Percentiles rank a stretch among this genome's conserved stretches.
phyloP scores from a whole-genome alignment of 176 grass and related monocot genomes.

The Rhynchospora pubera region DNA sequence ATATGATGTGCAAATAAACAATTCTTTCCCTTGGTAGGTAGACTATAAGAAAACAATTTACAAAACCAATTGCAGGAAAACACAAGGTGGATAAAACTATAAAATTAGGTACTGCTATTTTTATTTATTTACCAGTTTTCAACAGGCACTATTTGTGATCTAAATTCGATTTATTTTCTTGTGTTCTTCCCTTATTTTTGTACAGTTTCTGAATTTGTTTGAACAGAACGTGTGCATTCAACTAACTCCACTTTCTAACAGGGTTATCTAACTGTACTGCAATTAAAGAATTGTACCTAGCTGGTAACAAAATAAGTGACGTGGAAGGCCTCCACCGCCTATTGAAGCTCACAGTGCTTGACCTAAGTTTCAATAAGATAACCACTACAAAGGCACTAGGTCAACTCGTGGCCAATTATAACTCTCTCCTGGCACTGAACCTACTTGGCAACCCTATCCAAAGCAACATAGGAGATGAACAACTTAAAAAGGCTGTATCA shows the following conservation, averaged over 20 bases:
- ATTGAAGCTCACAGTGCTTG: slow-evolving; percentile 68
- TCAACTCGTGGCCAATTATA: slow-evolving; percentile 91
- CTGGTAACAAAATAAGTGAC: slow-evolving; percentile 89
- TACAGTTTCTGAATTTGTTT: neutral
- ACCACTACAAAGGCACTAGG: slow-evolving; percentile 71
- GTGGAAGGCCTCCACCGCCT: slow-evolving; percentile 85
- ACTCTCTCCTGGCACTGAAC: slow-evolving; percentile 64
- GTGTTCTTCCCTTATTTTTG: neutral
- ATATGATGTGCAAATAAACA: neutral
- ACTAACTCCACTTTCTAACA: slow-evolving; percentile 12
- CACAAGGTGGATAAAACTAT: neutral
- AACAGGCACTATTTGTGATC: neutral
- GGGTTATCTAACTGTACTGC: slow-evolving; percentile 65
- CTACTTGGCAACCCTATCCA: slow-evolving; percentile 77
- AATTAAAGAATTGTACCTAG: slow-evolving; percentile 83
- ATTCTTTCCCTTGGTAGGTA: neutral
- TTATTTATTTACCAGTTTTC: neutral
- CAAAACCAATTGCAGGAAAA: neutral
- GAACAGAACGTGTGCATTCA: neutral
- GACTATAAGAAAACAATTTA: neutral
- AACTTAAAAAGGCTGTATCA: slow-evolving; percentile 49
- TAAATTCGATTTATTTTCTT: neutral
- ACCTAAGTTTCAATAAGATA: slow-evolving; percentile 79
- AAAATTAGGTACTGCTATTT: neutral
- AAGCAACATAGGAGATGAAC: slow-evolving; percentile 63